Evolutionary conservation across 805 yeast species (phyloP), one percentile per base, ranked within the genome.

Genomic region (Candida coquimbonensis): DNA sequence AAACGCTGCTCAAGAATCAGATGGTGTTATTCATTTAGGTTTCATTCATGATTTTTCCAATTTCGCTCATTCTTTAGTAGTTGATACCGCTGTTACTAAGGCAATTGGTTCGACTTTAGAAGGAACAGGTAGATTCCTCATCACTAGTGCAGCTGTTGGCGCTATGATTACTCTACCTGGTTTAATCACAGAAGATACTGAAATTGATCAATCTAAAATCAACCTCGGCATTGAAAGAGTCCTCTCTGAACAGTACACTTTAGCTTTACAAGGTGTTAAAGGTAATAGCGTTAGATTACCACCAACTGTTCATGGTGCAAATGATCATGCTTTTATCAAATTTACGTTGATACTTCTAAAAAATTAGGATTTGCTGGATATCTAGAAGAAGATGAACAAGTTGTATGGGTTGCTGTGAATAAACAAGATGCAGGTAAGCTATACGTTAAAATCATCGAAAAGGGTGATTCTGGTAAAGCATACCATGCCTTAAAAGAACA

Each of bases 351-450:
- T 3, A 50, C 65, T 32, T 60, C 71, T 9, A 56, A 66, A 44
- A 51, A 63, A 43, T 36, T 48, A 6, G 65, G 65, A 1, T 55
- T 55, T 16, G 61, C 67, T 9, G 38, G 25, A 9, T 46, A 60
- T 13, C 68, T 17, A 17, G 63, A 53, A 49, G 13, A 60, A 56
- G 44, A 42, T 36, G 31, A 11, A 7, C 3, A 9, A n/a, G n/a
- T 13, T 38, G 6, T 5, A 9, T 68, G 70, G 69, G 49, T 64
- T 4, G 63, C 66, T 7, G 64, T 60, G 33, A 55, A 63, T 43
- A 53, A 55, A 9, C 21, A 32, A 3, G 74, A 69, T 55, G 65
- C 61, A 16, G 72, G 70, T 13, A 43, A 19, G 4, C 39, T 66
- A 19, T 67, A 45, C 57, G 37, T 59, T 39, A 38, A 53, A 46